Conservation (phyloP, 257 asterid species). For the Ehretia macrophylla region DNA sequence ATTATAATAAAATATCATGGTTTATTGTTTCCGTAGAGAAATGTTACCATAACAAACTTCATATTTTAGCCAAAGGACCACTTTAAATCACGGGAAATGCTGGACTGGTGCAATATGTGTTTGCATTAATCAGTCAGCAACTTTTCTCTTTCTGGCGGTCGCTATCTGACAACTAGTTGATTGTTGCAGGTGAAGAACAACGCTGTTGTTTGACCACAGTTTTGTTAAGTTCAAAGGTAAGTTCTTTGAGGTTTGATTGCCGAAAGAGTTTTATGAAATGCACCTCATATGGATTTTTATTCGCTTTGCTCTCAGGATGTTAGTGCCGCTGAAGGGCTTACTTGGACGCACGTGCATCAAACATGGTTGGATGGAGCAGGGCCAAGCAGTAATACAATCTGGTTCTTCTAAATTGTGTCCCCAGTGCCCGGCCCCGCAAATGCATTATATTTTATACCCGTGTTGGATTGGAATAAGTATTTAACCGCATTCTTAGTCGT, state of each 20-base stretch:
- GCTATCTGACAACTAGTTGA: slow-evolving; percentile 5
- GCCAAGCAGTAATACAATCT: slow-evolving; percentile 27
- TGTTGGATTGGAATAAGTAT: neutral
- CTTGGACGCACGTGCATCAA: slow-evolving; percentile 77
- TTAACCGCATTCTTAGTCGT: neutral
- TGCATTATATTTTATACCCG: neutral
- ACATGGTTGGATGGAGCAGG: slow-evolving; percentile 74
- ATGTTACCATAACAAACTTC: too few species aligned
- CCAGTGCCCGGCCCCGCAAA: neutral
- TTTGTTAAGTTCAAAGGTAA: slow-evolving; percentile 70
- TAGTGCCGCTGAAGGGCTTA: slow-evolving; percentile 65
- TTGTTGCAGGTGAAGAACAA: slow-evolving; percentile 54
- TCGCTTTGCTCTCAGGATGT: slow-evolving; percentile 38
- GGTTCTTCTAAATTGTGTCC: slow-evolving; percentile 43
- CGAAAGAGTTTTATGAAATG: too few species aligned
- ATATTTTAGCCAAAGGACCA: too few species aligned
- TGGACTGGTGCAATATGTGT: neutral
- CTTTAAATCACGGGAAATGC: neutral
- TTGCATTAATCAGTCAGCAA: neutral
- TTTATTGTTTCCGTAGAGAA: too few species aligned
- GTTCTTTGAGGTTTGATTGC: neutral
- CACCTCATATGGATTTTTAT: too few species aligned
- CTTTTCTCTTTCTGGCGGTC: neutral
- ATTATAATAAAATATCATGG: too few species aligned
- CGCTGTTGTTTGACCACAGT: slow-evolving; percentile 55